phyloP scores from a whole-genome alignment of 2,329 filamentous ascomycete genomes.

The Nemania abortiva region DNA sequence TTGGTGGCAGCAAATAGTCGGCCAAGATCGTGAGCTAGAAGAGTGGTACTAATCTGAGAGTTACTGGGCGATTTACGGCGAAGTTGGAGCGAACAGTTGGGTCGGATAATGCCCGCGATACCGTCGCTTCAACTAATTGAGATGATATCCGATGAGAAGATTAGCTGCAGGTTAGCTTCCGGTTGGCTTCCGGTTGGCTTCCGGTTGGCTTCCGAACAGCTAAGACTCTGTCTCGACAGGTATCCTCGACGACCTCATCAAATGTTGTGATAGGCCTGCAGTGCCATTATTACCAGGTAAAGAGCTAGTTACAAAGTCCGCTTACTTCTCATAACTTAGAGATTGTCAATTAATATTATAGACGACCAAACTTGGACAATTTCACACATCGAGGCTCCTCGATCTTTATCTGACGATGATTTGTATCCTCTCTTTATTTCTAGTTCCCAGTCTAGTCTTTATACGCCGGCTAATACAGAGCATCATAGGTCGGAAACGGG shows the following conservation, averaged over 20 bases:
- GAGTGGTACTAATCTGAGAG: no score
- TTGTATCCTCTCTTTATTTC: not conserved
- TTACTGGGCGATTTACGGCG: not conserved
- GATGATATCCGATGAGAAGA: not conserved
- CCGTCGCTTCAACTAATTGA: not conserved
- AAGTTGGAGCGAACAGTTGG: not conserved
- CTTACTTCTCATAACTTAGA: not conserved
- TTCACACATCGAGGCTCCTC: no score
- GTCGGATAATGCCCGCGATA: not conserved
- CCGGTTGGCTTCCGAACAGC: not conserved
- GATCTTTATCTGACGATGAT: not conserved
- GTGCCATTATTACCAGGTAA: not conserved
- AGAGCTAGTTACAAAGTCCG: not conserved
- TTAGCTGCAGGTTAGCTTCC: not conserved
- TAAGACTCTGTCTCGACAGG: not conserved
- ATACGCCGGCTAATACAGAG: not conserved
- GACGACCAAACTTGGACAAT: no score
- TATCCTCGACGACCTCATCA: not conserved
- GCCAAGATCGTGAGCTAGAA: no score
- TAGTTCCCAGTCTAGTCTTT: constrained; percentile 16
- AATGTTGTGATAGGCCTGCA: not conserved
- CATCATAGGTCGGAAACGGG: constrained; percentile 50
- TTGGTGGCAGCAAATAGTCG: no score
- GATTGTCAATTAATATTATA: not conserved
- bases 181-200: not conserved